Evolutionary conservation across 2,329 filamentous ascomycete species (phyloP).

Genomic region (Colletotrichum euphorbiae): DNA sequence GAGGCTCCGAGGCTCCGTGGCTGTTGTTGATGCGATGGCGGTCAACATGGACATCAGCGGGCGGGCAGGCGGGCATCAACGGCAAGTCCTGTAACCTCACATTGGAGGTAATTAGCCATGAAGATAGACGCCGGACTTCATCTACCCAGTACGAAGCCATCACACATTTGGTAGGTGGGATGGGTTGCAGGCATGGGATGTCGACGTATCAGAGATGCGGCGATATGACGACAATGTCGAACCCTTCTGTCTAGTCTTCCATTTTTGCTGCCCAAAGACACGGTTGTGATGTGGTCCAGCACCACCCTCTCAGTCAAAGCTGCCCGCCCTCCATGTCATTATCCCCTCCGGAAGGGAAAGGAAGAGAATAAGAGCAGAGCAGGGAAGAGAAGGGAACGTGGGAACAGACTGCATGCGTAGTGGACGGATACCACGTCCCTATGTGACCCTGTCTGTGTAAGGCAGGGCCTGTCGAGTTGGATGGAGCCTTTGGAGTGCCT

Average conservation of each 20-base stretch:
- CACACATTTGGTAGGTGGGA: slow-evolving; percentile 17
- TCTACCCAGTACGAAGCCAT: background rate
- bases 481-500: background rate
- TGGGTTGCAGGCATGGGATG: slow-evolving; percentile 20
- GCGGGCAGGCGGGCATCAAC: background rate
- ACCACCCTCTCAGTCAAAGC: slow-evolving; percentile 33
- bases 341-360: slow-evolving; percentile 13
- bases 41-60: slow-evolving; percentile 1
- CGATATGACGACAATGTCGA: slow-evolving; percentile 38
- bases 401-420: slow-evolving; percentile 1
- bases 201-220: slow-evolving; percentile 27
- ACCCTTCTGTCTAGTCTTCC: slow-evolving; percentile 19
- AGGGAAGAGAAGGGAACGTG: slow-evolving; percentile 8
- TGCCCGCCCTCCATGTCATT: slow-evolving; percentile 36
- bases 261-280: slow-evolving; percentile 35
- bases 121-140: background rate
- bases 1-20: slow-evolving; percentile 31
- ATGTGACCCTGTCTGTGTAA: slow-evolving; percentile 3
- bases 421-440: background rate
- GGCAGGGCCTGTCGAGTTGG: background rate
- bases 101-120: too few species aligned
- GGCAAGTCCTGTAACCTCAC: background rate
- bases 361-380: slow-evolving; percentile 5
- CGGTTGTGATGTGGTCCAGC: slow-evolving; percentile 35
- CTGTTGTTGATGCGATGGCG: slow-evolving; percentile 16